phyloP scores from a whole-genome alignment of 768 basidiomycete species.

The Boletellus emodensis region DNA sequence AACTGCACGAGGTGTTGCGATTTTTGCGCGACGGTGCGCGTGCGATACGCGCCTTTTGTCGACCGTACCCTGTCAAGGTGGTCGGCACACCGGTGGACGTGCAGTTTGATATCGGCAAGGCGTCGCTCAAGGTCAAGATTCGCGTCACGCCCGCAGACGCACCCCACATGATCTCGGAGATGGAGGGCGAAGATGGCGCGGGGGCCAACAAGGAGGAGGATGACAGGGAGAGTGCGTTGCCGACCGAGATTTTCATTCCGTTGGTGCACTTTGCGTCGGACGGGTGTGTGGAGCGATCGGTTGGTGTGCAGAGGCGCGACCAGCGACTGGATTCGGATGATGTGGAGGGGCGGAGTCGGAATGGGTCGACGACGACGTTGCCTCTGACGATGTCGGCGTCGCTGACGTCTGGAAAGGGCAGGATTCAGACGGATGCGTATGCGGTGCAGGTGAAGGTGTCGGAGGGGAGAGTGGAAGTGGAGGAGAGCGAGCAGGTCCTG shows the following conservation, averaged over 20 bases:
- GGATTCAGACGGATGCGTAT: conserved; percentile 26
- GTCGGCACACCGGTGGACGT: conserved; percentile 66
- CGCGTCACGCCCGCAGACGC: conserved; percentile 58
- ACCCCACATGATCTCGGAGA: conserved; percentile 5
- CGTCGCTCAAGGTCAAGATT: conserved; percentile 67
- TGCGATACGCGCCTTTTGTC: conserved; percentile 76
- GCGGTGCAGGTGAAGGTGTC: conserved; percentile 43
- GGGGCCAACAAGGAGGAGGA: conserved; percentile 13
- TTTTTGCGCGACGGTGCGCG: conserved; percentile 85
- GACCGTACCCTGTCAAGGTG: conserved; percentile 76
- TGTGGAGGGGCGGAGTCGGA: background rate
- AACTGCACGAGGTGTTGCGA: conserved; percentile 31
- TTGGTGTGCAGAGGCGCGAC: conserved; percentile 1
- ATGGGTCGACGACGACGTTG: conserved; percentile 16
- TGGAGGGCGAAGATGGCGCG: background rate
- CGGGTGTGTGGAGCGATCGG: conserved; percentile 22
- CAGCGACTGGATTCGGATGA: background rate
- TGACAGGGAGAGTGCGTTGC: conserved; percentile 32
- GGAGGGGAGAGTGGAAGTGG: conserved; percentile 44
- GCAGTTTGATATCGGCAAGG: conserved; percentile 71
- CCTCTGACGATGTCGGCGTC: conserved; percentile 2
- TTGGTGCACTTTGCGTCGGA: conserved; percentile 79
- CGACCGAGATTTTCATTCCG: conserved; percentile 92
- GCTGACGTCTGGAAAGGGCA: background rate
- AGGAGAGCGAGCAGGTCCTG: conserved; percentile 48